Evolutionary conservation across 2,329 filamentous ascomycete species (phyloP).

Genomic region (Neofusicoccum sp.): DNA sequence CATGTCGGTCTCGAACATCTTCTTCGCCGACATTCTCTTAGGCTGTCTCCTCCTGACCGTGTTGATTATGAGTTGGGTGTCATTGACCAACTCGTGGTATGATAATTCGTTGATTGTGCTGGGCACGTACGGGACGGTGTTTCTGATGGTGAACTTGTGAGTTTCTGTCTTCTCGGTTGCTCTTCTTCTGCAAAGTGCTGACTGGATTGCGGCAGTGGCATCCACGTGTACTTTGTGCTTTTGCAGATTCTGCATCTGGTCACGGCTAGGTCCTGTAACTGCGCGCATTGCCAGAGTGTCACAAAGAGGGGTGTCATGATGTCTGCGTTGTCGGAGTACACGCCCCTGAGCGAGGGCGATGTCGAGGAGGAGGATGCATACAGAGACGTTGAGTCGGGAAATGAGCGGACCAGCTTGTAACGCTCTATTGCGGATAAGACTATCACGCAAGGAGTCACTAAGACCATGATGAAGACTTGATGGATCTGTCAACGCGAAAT

Average conservation of each 20-base stretch:
- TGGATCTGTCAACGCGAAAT: no score
- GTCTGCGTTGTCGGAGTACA: neutral
- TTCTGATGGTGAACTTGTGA: neutral
- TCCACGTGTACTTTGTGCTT: neutral
- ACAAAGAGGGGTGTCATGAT: neutral
- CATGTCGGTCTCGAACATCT: neutral
- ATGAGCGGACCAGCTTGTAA: neutral
- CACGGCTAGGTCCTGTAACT: neutral
- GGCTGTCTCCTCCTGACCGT: neutral
- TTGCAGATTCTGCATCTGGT: neutral
- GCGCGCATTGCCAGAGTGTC: conserved; percentile 2
- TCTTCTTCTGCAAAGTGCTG: neutral
- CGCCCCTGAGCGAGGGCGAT: neutral
- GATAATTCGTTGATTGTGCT: neutral
- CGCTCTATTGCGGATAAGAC: no score
- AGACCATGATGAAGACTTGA: no score
- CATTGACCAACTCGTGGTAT: neutral
- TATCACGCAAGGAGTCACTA: no score
- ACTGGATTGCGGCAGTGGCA: neutral
- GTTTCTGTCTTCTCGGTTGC: neutral
- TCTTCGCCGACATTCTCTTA: neutral
- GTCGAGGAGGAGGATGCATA: neutral
- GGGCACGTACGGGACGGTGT: conserved; percentile 6
- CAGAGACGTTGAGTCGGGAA: neutral
- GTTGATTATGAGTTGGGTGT: neutral